Percentiles rank a stretch among this genome's conserved stretches.
Conservation (phyloP, 2,329 filamentous ascomycete genomes). For the Lanzia echinophila region DNA sequence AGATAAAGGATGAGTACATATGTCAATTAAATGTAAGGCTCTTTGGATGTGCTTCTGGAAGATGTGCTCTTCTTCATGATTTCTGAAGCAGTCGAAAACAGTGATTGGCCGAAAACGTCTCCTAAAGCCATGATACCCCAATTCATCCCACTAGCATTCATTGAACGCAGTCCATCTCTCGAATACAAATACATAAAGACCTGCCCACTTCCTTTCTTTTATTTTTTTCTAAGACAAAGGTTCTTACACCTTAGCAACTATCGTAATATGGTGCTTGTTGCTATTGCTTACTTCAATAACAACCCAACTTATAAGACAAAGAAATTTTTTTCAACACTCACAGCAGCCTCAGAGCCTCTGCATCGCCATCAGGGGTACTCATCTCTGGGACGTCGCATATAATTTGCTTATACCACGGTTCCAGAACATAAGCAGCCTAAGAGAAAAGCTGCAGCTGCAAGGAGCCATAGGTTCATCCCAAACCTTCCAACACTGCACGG, state of each 20-base stretch:
- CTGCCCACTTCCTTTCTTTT: slow-evolving; percentile 25
- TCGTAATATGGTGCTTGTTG: slow-evolving; percentile 2
- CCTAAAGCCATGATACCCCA: slow-evolving; percentile 18
- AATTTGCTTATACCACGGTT: slow-evolving; percentile 22
- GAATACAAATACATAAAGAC: slow-evolving; percentile 32
- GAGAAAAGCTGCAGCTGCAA: slow-evolving; percentile 24
- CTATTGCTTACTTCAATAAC: slow-evolving; percentile 15
- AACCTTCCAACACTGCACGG: slow-evolving; percentile 25
- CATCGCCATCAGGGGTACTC: slow-evolving; percentile 20
- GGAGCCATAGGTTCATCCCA: slow-evolving; percentile 33
- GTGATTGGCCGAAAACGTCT: slow-evolving; percentile 28
- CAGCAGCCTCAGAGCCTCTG: slow-evolving; percentile 21
- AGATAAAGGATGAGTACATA: background rate
- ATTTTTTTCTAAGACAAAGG: slow-evolving; percentile 26
- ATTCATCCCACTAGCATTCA: slow-evolving; percentile 18
- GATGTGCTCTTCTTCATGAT: slow-evolving; percentile 1
- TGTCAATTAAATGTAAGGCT: background rate
- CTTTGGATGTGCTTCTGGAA: slow-evolving; percentile 1
- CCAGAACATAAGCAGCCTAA: slow-evolving; percentile 24
- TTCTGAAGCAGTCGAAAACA: slow-evolving; percentile 19
- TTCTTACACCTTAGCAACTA: slow-evolving; percentile 13
- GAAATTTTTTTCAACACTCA: slow-evolving; percentile 7
- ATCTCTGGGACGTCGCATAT: slow-evolving; percentile 24
- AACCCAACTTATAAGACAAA: slow-evolving; percentile 7
- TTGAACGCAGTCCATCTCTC: slow-evolving; percentile 7